These are phyloP conservation scores for Plasmopara viticola DNA, from an alignment of 352 stramenopile genomes.

Conservation along the genomic window DNA sequence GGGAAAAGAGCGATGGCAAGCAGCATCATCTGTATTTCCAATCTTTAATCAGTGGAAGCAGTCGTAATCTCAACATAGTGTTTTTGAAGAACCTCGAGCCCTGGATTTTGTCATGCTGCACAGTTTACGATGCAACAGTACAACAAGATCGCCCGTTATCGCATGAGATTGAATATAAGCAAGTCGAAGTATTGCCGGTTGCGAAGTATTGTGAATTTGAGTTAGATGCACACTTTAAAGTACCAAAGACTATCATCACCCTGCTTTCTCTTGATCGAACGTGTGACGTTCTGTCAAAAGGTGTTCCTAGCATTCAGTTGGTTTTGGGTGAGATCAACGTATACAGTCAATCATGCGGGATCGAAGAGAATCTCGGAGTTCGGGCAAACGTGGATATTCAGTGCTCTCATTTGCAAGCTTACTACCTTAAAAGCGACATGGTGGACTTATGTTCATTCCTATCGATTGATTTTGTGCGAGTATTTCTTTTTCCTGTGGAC, in stretches of 20 bases:
- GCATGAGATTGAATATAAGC: not conserved
- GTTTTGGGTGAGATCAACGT: constrained; percentile 51
- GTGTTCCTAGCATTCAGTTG: constrained; percentile 41
- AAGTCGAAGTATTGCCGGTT: not conserved
- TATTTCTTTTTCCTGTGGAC: constrained; percentile 49
- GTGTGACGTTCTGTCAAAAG: constrained; percentile 41
- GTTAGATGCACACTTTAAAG: constrained; percentile 58
- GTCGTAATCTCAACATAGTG: constrained; percentile 14
- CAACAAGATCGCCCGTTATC: not conserved
- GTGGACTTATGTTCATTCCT: constrained; percentile 35
- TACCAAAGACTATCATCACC: constrained; percentile 37
- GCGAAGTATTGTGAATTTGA: constrained; percentile 26
- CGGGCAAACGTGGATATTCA: constrained; percentile 64
- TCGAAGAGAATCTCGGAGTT: constrained; percentile 44
- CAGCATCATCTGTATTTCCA: constrained; percentile 5
- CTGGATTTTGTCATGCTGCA: constrained; percentile 21
- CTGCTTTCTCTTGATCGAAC: constrained; percentile 25
- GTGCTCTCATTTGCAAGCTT: constrained; percentile 46
- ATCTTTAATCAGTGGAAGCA: constrained; percentile 17
- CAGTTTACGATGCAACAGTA: constrained; percentile 8
- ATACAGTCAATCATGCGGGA: constrained; percentile 45
- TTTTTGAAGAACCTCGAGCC: constrained; percentile 19
- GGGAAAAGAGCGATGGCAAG: constrained; percentile 1
- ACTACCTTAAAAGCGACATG: constrained; percentile 19
- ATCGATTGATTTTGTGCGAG: constrained; percentile 55